Conservation (phyloP, 2,329 filamentous ascomycete genomes). For the Scedosporium dehoogii region DNA sequence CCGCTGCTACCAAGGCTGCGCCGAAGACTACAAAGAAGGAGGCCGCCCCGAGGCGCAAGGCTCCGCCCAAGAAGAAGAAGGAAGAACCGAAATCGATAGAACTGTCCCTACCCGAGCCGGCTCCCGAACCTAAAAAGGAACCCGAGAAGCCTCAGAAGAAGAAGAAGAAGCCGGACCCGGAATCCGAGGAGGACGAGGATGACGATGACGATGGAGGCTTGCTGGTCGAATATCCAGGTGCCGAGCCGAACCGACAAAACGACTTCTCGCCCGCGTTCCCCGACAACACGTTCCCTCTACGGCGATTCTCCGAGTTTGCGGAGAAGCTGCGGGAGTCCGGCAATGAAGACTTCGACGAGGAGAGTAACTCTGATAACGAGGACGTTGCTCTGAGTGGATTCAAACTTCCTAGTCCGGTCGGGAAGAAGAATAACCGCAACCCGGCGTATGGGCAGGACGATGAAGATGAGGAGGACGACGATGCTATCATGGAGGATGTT, state of each 20-base stretch:
- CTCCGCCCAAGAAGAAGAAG: constrained; percentile 22
- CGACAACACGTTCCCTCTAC: constrained; percentile 20
- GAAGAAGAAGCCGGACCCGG: constrained; percentile 29
- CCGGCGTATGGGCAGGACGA: constrained; percentile 11
- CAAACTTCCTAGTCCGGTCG: constrained; percentile 43
- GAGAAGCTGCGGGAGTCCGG: constrained; percentile 31
- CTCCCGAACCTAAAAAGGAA: constrained; percentile 13
- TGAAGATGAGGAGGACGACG: constrained; percentile 19
- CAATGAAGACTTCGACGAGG: constrained; percentile 36
- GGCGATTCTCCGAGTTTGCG: constrained; percentile 45
- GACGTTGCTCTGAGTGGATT: constrained; percentile 26
- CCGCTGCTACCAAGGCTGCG: constrained; percentile 16
- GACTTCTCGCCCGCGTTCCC: constrained; percentile 42
- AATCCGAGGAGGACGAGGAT: constrained; percentile 40
- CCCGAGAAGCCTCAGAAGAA: constrained; percentile 21
- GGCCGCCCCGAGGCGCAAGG: constrained; percentile 15
- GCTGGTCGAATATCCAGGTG: constrained; percentile 50
- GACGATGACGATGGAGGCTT: constrained; percentile 49
- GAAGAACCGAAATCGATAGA: constrained; percentile 25
- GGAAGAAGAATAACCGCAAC: constrained; percentile 16
- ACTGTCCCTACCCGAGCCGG: constrained; percentile 24
- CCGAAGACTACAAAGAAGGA: background rate
- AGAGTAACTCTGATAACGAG: constrained; percentile 17
- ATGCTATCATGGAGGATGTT: constrained; percentile 13
- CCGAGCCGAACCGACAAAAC: constrained; percentile 23